Base-by-base conservation (phyloP, 2,329 filamentous ascomycete species). In the Paraphoma chrysanthemicola region DNA sequence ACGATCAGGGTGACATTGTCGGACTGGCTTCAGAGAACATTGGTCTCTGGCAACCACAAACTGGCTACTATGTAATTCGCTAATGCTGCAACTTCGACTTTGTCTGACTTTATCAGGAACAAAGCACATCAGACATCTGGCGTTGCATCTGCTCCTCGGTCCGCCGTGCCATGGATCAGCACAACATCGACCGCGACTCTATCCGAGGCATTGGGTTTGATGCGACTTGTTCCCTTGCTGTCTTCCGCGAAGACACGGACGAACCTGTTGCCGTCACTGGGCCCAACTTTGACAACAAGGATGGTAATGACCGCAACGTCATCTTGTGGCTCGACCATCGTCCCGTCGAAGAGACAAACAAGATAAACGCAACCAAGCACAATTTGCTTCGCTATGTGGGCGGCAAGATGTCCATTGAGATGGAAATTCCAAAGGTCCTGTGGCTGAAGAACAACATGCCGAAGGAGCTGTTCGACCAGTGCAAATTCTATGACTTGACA, bases 391-490 rank as follows among this genome's bases (percentile, higher is more conserved):
- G 93, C 71, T 99, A 99, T 74, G 95, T 99, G 16, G 95, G 95
- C 67, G 95, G 95, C 62, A 94, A 90, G 76, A 99, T 99, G 95
- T 97, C 92, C 75, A 94, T 97, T 64, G 95, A 99, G 82, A 99
- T 99, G 95, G 95, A 99, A 78, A 96, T 99, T 53, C 95, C 95
- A 62, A 99, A 99, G 81, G 92, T 97, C 1, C 84, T 98, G 55
- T 99, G 95, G 95, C 85, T 99, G 73, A 98, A 98, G 85, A 97
- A 97, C 79, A 87, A 98, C 80, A 98, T 99, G 95, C 90, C 95
- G 2, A 85, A 90, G 53, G 91, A 97, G 69, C 83, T 95, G 14
- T 99, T 98, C 70, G 88, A 89, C 53, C 88, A 90, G 60, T 97
- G 93, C 87, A 97, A 97, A 78, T 99, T 99, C 75, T 99, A 97